phyloP scores from a whole-genome alignment of 116 monocot genomes.

The Dioscorea cayenensis region DNA sequence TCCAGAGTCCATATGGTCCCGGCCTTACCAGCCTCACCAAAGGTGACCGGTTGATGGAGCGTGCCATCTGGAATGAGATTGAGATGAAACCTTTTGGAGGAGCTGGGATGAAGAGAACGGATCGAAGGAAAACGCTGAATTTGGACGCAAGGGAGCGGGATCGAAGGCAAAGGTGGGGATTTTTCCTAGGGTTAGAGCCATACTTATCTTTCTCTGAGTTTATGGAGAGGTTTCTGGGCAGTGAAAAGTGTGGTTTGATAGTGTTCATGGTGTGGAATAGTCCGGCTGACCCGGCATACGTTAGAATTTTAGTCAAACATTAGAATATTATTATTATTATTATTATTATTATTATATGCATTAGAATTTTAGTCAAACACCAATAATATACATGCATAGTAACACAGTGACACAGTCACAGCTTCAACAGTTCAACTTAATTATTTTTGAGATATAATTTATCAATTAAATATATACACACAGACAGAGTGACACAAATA shows the following conservation, averaged over 20 bases:
- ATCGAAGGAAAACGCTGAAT: slow-evolving; percentile 23
- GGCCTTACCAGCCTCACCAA: slow-evolving; percentile 35
- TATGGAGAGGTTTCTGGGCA: slow-evolving; percentile 51
- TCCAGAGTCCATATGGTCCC: slow-evolving; percentile 75
- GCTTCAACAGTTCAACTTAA: too few relatives aligned
- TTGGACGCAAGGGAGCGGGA: slow-evolving; percentile 3
- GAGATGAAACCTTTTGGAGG: slow-evolving; percentile 37
- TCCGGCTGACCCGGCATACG: too few relatives aligned
- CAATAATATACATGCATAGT: too few relatives aligned
- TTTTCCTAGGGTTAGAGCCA: slow-evolving; percentile 57
- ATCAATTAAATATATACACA: too few relatives aligned
- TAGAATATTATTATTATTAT: too few relatives aligned
- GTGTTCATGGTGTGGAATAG: slow-evolving; percentile 98
- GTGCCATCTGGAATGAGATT: slow-evolving; percentile 53
- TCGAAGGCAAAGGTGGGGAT: slow-evolving; percentile 56
- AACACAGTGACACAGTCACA: too few relatives aligned
- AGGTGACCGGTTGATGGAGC: slow-evolving; percentile 63
- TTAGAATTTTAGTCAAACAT: too few relatives aligned
- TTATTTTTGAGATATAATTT: too few relatives aligned
- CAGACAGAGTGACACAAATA: too few relatives aligned
- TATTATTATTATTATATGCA: too few relatives aligned
- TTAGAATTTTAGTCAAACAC: too few relatives aligned
- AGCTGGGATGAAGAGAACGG: slow-evolving; percentile 8
- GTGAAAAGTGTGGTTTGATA: slow-evolving; percentile 33
- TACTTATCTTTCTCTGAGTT: slow-evolving; percentile 57